Evolutionary conservation across 768 basidiomycete species (phyloP).

Genomic region (Tubosaeta sp.): DNA sequence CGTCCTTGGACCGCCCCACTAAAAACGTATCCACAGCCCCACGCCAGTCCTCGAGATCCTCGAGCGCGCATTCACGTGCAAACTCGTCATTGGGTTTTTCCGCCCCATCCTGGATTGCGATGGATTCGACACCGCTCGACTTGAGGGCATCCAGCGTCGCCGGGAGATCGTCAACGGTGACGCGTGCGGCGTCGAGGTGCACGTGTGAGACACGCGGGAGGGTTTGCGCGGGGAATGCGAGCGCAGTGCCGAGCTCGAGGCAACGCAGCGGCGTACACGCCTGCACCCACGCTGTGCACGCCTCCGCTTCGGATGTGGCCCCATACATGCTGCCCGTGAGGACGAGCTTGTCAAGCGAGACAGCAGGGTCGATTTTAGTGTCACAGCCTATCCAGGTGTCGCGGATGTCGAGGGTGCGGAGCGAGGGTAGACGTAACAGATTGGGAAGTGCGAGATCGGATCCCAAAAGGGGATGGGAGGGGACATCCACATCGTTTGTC

Average conservation of each 20-base stretch:
- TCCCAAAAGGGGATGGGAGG: conserved; percentile 50
- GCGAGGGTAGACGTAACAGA: conserved; percentile 58
- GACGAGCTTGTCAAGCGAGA: conserved; percentile 18
- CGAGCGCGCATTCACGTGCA: conserved; percentile 27
- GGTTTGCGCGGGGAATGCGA: conserved; percentile 9
- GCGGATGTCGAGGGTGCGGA: conserved; percentile 57
- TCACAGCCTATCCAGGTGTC: conserved; percentile 64
- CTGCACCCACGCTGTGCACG: conserved; percentile 23
- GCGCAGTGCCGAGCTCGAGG: conserved; percentile 21
- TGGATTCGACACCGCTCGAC: conserved; percentile 15
- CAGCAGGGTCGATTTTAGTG: conserved; percentile 13
- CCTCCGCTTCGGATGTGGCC: conserved; percentile 18
- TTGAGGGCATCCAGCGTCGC: conserved; percentile 18
- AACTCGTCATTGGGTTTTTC: conserved; percentile 22
- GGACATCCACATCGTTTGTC: conserved; percentile 56
- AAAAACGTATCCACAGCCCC: conserved; percentile 20
- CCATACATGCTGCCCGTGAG: conserved; percentile 31
- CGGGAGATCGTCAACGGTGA: conserved; percentile 18
- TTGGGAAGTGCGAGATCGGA: conserved; percentile 59
- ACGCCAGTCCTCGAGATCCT: conserved; percentile 29
- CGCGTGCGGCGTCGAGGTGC: conserved; percentile 25
- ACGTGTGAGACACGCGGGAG: conserved; percentile 17
- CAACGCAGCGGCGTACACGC: conserved; percentile 20
- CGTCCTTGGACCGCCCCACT: conserved; percentile 6
- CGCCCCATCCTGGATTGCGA: conserved; percentile 15